phyloP scores from a whole-genome alignment of 2,329 filamentous ascomycete genomes.

The Talaromyces sp. region DNA sequence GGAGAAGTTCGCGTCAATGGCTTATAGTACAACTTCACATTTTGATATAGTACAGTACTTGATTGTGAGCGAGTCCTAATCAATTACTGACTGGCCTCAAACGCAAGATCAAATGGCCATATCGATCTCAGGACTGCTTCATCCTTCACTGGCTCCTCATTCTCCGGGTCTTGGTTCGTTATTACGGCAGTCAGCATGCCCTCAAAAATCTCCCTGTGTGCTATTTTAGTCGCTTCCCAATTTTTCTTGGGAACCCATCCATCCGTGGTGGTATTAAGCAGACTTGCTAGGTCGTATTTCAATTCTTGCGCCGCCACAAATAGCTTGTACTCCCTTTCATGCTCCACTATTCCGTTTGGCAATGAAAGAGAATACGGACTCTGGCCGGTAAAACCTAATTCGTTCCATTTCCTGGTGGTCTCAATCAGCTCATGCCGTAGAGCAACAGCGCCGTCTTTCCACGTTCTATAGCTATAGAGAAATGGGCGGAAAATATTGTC shows the following conservation, averaged over 20 bases:
- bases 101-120: constrained; percentile 31
- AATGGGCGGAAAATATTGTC: constrained; percentile 39
- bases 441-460: constrained; percentile 40
- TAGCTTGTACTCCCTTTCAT: constrained; percentile 30
- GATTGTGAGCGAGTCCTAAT: no score
- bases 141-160: constrained; percentile 34
- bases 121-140: constrained; percentile 33
- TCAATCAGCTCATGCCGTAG: constrained; percentile 42
- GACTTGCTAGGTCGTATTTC: constrained; percentile 26
- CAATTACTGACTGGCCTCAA: neutral
- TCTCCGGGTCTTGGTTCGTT: constrained; percentile 27
- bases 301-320: constrained; percentile 35
- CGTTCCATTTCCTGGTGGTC: constrained; percentile 35
- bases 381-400: constrained; percentile 36
- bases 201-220: constrained; percentile 31
- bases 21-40: no score
- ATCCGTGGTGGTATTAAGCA: constrained; percentile 34
- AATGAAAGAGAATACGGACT: constrained; percentile 32
- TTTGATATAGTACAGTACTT: no score
- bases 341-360: constrained; percentile 26
- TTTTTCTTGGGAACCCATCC: constrained; percentile 36
- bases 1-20: no score
- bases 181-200: constrained; percentile 33
- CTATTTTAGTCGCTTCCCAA: constrained; percentile 32
- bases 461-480: constrained; percentile 41